Percentiles rank a stretch among this genome's conserved stretches.
These are phyloP conservation scores for Phtheirospermum japonicum DNA, from an alignment of 257 asterid species.

Conservation along the genomic window DNA sequence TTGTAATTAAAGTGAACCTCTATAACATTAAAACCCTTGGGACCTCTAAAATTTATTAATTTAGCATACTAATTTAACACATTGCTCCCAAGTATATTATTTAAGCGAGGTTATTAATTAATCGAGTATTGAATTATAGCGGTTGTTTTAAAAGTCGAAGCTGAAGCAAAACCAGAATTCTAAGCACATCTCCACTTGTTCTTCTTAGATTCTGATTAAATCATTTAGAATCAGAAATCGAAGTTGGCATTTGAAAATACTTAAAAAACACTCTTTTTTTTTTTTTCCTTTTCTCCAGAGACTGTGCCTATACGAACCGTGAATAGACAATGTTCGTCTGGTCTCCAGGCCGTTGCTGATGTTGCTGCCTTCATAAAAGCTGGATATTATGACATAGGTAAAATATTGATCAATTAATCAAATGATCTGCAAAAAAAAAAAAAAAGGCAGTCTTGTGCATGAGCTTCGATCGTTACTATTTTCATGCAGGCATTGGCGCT, in stretches of 20 bases:
- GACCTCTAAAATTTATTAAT: too few species aligned
- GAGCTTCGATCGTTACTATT: conserved; percentile 1
- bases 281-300: conserved; percentile 37
- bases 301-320: conserved; percentile 84
- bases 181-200: too few species aligned
- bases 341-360: conserved; percentile 96
- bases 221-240: too few species aligned
- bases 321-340: conserved; percentile 90
- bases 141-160: too few species aligned
- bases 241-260: too few species aligned
- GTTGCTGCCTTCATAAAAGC: conserved; percentile 90
- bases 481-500: conserved; percentile 74
- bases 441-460: background rate
- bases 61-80: too few species aligned
- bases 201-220: background rate
- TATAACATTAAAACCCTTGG: too few species aligned
- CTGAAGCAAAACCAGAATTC: too few species aligned
- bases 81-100: too few species aligned
- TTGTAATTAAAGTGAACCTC: too few species aligned
- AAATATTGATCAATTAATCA: background rate
- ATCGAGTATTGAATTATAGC: too few species aligned
- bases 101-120: too few species aligned
- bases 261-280: background rate
- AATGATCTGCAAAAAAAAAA: background rate
- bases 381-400: conserved; percentile 89